A percentile compares a stretch with the other conserved stretches of the same genome.
phyloP scores from a whole-genome alignment of 352 stramenopile species.

The Phytophthora aleatoria region DNA sequence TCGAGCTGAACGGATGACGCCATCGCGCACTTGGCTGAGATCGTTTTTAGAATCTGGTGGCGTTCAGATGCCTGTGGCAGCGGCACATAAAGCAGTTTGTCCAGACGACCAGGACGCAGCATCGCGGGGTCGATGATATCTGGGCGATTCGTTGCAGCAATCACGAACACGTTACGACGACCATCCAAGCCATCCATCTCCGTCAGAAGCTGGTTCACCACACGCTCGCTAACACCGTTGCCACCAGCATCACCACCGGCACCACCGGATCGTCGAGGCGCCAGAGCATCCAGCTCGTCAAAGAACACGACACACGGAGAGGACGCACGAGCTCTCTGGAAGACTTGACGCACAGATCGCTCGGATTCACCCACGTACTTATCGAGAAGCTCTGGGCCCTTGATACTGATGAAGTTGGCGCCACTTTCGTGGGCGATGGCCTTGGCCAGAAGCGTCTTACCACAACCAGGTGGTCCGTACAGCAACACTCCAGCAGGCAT shows the following conservation, averaged over 20 bases:
- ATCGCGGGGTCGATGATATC: conserved; percentile 99
- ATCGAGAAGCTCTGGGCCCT: conserved; percentile 98
- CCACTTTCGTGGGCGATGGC: conserved; percentile 98
- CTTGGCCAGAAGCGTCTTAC: conserved; percentile 99
- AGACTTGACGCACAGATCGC: conserved; percentile 95
- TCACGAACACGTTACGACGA: conserved; percentile 96
- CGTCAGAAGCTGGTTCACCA: conserved; percentile 98
- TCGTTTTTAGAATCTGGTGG: conserved; percentile 92
- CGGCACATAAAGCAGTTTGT: conserved; percentile 99
- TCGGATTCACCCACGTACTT: conserved; percentile 99
- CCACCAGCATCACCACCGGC: conserved; percentile 57
- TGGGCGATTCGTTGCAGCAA: conserved; percentile 94
- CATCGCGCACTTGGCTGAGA: conserved; percentile 77
- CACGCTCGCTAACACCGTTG: conserved; percentile 93
- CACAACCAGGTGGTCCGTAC: conserved; percentile 97
- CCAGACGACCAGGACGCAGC: conserved; percentile 97
- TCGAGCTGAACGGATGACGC: conserved; percentile 87
- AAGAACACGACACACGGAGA: conserved; percentile 99
- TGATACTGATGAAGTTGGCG: conserved; percentile 99
- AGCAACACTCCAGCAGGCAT: conserved; percentile 97
- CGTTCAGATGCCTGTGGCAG: conserved; percentile 87
- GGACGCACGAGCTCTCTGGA: conserved; percentile 96
- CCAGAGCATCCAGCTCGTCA: conserved; percentile 98
- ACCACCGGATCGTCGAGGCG: conserved; percentile 88
- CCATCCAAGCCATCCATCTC: conserved; percentile 99